phyloP scores from a whole-genome alignment of 1,284 basidiomycete species.

The Tilletia walkeri region DNA sequence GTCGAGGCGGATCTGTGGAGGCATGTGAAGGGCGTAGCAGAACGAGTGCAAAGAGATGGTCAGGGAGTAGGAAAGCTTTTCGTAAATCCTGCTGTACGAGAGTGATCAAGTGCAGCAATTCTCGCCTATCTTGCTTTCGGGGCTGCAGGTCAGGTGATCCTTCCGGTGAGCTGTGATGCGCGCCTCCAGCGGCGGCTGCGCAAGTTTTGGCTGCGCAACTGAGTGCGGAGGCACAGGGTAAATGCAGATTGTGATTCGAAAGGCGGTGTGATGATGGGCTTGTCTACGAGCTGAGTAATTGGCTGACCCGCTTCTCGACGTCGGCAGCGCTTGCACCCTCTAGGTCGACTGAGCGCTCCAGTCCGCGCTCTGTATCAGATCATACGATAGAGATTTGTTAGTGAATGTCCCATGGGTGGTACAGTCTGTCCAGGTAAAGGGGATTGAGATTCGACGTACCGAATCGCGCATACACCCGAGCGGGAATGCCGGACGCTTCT shows the following conservation, averaged over 20 bases:
- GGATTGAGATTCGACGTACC: slow-evolving; percentile 36
- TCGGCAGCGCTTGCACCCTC: slow-evolving; percentile 47
- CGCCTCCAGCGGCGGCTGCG: too few species aligned
- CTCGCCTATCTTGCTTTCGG: not conserved
- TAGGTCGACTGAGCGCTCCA: slow-evolving; percentile 50
- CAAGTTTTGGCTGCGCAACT: too few species aligned
- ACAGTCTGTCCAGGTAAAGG: not conserved
- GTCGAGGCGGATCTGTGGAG: slow-evolving; percentile 42
- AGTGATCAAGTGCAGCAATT: not conserved
- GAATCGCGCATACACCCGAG: slow-evolving; percentile 51
- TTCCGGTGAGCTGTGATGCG: not conserved
- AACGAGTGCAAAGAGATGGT: slow-evolving; percentile 23
- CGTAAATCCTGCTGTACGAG: not conserved
- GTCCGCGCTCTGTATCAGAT: slow-evolving; percentile 41
- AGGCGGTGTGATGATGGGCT: not conserved
- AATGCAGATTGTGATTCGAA: not conserved
- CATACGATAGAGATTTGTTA: not conserved
- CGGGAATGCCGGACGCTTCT: slow-evolving; percentile 49
- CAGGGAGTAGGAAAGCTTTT: not conserved
- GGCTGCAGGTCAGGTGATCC: not conserved
- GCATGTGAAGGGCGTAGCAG: slow-evolving; percentile 28
- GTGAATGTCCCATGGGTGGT: not conserved
- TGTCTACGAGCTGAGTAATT: slow-evolving; percentile 31
- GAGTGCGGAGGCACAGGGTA: too few species aligned
- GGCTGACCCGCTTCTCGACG: slow-evolving; percentile 49